Conservation (phyloP, 2,329 filamentous ascomycete genomes). For the Drechslera avenae region DNA sequence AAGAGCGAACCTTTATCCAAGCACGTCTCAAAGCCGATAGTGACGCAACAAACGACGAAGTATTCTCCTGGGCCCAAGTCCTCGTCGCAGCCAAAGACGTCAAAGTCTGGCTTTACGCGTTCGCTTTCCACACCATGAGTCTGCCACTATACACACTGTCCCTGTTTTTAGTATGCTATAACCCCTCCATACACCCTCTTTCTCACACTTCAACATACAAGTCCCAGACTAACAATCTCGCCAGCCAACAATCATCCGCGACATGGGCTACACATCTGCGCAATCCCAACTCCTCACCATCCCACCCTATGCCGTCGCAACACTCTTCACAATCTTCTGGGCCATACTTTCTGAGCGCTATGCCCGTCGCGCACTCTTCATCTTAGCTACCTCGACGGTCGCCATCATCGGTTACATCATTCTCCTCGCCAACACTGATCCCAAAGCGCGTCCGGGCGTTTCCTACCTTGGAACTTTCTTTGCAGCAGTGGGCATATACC, state of each 20-base stretch:
- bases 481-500: conserved; percentile 48
- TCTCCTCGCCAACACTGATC: conserved; percentile 42
- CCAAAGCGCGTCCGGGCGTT: conserved; percentile 41
- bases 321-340: conserved; percentile 44
- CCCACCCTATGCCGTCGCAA: conserved; percentile 50
- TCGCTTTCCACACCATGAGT: conserved; percentile 74
- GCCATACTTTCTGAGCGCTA: conserved; percentile 42
- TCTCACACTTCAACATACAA: too few species aligned
- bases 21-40: conserved; percentile 69
- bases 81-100: conserved; percentile 60
- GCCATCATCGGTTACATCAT: conserved; percentile 49
- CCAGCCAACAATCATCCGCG: conserved; percentile 60
- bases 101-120: conserved; percentile 63
- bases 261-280: conserved; percentile 51
- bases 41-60: conserved; percentile 71
- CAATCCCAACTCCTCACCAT: conserved; percentile 55
- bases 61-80: conserved; percentile 72
- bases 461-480: conserved; percentile 48
- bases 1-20: conserved; percentile 62
- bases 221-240: neutral
- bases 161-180: conserved; percentile 45
- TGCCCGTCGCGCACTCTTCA: conserved; percentile 43
- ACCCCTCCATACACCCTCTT: neutral
- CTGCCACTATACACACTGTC: conserved; percentile 53
- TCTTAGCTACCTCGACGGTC: conserved; percentile 37